These are phyloP conservation scores for Fusarium lyarnte DNA, from an alignment of 2,329 filamentous ascomycete species.

Conservation along the genomic window DNA sequence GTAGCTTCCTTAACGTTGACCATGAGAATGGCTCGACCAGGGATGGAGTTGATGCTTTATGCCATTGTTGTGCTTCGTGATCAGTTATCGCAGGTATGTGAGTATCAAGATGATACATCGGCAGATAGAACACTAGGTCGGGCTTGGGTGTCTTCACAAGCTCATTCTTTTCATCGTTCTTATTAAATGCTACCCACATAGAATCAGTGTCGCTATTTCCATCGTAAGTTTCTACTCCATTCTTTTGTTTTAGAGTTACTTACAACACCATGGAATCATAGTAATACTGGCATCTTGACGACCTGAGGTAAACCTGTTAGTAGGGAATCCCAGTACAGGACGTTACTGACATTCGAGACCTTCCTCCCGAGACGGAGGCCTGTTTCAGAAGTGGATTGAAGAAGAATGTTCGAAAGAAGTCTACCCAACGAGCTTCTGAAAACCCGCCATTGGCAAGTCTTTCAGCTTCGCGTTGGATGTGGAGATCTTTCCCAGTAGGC, in stretches of 20 bases:
- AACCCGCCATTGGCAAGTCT: neutral
- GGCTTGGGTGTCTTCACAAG: neutral
- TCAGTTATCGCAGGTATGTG: neutral
- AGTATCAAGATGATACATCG: neutral
- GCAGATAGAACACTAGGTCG: neutral
- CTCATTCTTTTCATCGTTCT: fast-evolving
- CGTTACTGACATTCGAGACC: neutral
- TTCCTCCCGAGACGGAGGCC: fast-evolving
- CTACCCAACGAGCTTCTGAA: neutral
- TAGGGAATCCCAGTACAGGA: fast-evolving
- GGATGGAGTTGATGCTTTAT: neutral
- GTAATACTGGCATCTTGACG: neutral
- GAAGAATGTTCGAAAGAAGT: fast-evolving
- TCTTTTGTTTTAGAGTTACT: neutral
- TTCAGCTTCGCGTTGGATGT: fast-evolving
- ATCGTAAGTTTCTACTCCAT: neutral
- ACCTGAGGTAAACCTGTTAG: fast-evolving
- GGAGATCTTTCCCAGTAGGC: neutral
- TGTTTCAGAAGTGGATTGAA: neutral
- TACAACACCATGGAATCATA: neutral
- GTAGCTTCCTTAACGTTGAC: neutral
- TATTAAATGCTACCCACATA: neutral
- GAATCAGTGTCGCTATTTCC: fast-evolving
- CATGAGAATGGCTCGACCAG: neutral
- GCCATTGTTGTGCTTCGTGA: fast-evolving